phyloP scores from a whole-genome alignment of 2,329 filamentous ascomycete genomes.

The Chaetomium olivaceum region DNA sequence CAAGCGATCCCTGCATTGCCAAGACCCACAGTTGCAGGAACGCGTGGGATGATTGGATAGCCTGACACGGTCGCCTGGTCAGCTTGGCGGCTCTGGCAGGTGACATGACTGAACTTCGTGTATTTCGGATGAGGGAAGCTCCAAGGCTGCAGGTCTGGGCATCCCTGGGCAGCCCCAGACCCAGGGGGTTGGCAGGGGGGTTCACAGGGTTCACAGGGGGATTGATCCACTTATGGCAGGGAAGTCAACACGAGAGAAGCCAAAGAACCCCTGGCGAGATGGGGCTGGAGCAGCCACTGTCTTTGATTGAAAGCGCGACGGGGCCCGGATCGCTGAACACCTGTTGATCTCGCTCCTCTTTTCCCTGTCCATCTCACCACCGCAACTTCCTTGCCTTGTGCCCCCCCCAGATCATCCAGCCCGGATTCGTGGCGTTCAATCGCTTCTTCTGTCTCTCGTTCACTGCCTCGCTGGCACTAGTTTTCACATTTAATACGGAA shows the following conservation, averaged over 20 bases:
- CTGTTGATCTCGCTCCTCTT: not conserved
- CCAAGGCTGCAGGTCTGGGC: slow-evolving; percentile 9
- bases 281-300: slow-evolving; percentile 8
- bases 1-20: not conserved
- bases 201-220: too few relatives aligned
- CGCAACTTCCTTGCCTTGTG: slow-evolving; percentile 7
- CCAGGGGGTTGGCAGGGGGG: not conserved
- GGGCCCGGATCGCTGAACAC: slow-evolving; percentile 17
- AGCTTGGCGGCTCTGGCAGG: slow-evolving; percentile 24
- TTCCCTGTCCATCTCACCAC: slow-evolving; percentile 1
- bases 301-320: slow-evolving; percentile 24
- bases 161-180: slow-evolving; percentile 15
- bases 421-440: slow-evolving; percentile 23
- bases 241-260: slow-evolving; percentile 15
- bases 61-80: slow-evolving; percentile 11
- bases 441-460: slow-evolving; percentile 29
- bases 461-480: slow-evolving; percentile 15
- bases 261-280: not conserved
- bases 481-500: not conserved
- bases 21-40: not conserved
- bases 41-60: slow-evolving; percentile 21
- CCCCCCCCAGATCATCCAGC: not conserved
- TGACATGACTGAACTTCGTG: slow-evolving; percentile 23
- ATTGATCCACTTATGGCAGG: not conserved
- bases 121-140: slow-evolving; percentile 10